A percentile compares a stretch with the other conserved stretches of the same genome.
Conservation (phyloP, 768 basidiomycete genomes). For the Pulveroboletus sp. region DNA sequence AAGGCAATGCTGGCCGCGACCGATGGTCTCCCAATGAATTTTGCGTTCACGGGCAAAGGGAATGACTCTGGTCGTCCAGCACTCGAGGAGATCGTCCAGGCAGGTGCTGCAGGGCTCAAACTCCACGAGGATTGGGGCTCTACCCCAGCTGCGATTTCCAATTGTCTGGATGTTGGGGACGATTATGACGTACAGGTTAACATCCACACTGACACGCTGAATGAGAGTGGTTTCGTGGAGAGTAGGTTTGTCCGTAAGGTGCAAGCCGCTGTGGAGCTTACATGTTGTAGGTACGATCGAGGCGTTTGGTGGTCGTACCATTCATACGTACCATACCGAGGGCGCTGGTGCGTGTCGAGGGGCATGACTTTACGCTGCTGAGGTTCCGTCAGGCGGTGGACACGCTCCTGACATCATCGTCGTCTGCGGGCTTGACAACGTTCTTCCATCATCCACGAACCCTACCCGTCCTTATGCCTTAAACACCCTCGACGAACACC, state of each 20-base stretch:
- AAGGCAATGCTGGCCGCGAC: constrained; percentile 88
- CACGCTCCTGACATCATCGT: constrained; percentile 98
- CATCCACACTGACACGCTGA: constrained; percentile 96
- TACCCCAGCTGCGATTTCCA: constrained; percentile 79
- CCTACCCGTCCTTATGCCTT: constrained; percentile 89
- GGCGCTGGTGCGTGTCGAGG: constrained; percentile 64
- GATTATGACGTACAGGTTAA: constrained; percentile 93
- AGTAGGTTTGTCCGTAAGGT: constrained; percentile 45
- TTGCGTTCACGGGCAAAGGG: constrained; percentile 94
- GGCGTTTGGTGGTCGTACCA: constrained; percentile 87
- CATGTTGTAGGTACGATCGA: constrained; percentile 67
- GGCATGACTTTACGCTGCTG: not conserved
- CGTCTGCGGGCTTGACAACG: constrained; percentile 87
- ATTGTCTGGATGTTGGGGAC: constrained; percentile 78
- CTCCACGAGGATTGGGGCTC: constrained; percentile 98
- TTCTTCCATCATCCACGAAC: constrained; percentile 95
- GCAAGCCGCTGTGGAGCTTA: constrained; percentile 3
- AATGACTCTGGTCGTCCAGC: constrained; percentile 80
- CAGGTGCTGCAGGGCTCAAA: constrained; percentile 89
- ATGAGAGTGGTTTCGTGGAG: constrained; percentile 97
- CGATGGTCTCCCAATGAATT: constrained; percentile 87
- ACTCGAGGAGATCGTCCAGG: constrained; percentile 76
- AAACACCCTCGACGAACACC: constrained; percentile 95
- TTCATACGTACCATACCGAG: constrained; percentile 97
- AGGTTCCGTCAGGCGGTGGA: constrained; percentile 62